A percentile compares a stretch with the other conserved stretches of the same genome.
Evolutionary conservation across 1,139 yeast species (phyloP).

Genomic region (Diutina scorzettiae): DNA sequence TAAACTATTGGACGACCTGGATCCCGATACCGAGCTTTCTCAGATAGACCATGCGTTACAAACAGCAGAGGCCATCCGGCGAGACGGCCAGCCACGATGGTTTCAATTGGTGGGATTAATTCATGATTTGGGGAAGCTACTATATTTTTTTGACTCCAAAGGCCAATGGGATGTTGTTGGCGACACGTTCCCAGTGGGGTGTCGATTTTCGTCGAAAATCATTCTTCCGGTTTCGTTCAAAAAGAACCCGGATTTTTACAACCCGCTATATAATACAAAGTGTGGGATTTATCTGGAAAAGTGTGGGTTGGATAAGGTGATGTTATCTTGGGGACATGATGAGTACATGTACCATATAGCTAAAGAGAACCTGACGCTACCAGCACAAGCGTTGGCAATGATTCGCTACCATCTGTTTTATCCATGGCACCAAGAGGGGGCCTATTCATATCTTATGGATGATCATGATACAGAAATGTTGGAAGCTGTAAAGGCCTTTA

Average conservation of each 20-base stretch:
- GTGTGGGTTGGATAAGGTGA: constrained; percentile 59
- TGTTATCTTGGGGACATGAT: constrained; percentile 74
- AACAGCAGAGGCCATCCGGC: constrained; percentile 64
- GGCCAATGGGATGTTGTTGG: constrained; percentile 85
- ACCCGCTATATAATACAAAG: constrained; percentile 55
- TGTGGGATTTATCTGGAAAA: constrained; percentile 54
- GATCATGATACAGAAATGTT: constrained; percentile 52
- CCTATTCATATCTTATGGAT: constrained; percentile 54
- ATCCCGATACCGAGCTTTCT: constrained; percentile 64
- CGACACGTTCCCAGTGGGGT: constrained; percentile 68
- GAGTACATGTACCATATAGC: constrained; percentile 70
- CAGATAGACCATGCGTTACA: constrained; percentile 70
- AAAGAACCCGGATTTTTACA: constrained; percentile 46
- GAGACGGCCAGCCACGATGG: constrained; percentile 63
- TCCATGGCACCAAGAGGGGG: constrained; percentile 68
- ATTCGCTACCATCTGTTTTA: constrained; percentile 65
- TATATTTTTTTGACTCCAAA: constrained; percentile 57
- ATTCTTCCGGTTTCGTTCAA: constrained; percentile 52
- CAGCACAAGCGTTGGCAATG: constrained; percentile 62
- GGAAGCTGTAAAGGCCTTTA: constrained; percentile 53
- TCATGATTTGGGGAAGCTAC: constrained; percentile 58
- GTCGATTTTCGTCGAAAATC: constrained; percentile 47
- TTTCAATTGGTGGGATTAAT: constrained; percentile 63
- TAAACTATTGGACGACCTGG: constrained; percentile 56
- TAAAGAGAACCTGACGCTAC: constrained; percentile 48